Base-by-base conservation (phyloP, 2,329 filamentous ascomycete species). In the Diaporthe velutina region DNA sequence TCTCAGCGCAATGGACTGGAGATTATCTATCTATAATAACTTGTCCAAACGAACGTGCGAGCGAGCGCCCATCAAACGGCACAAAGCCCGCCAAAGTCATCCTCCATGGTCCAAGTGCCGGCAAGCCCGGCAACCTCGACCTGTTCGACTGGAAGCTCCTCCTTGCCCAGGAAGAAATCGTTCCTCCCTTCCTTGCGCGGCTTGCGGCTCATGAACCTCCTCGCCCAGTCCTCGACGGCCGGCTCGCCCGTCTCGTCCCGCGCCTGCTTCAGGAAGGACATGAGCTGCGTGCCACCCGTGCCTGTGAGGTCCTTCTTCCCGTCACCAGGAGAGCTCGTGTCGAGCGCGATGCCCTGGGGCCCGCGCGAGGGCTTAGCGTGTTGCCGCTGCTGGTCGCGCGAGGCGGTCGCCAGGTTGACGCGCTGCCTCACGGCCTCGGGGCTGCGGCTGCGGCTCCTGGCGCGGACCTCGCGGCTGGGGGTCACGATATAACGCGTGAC, bases 211-310 rank as follows among this genome's bases (percentile, higher is more conserved):
- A 91, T 90, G 79, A 91, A 90, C 25, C 85, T 83, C 77, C 83
- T 86, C 0, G 90, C 88, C 91, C 91, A 93, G 70, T 87, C 85
- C 78, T 91, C 89, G 50, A 98, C 93, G 1, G 96, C 95, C 1
- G 95, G 95, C 83, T 98, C 96, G 22, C 95, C 94, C 0, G 97
- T 99, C 87, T 99, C 97, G 80, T 99, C 96, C 38, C 97, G 90
- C 6, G 97, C 97, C 84, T 99, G 97, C 84, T 98, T 98, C 76
- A 99, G 87, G 84, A 99, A 99, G 0, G 96, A 95, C 73, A 99
- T 98, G 73, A 99, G 86, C 0, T 96, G 94, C 0, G 97, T 98
- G 22, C 97, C 97, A 19, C 97, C 97, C 0, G 97, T 99, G 2
- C 97, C 97, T 58, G 94, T 94, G 38, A 98, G 89, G 68, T 93